Conservation (phyloP, 805 yeast species). For the Kuraishia piskuri region DNA sequence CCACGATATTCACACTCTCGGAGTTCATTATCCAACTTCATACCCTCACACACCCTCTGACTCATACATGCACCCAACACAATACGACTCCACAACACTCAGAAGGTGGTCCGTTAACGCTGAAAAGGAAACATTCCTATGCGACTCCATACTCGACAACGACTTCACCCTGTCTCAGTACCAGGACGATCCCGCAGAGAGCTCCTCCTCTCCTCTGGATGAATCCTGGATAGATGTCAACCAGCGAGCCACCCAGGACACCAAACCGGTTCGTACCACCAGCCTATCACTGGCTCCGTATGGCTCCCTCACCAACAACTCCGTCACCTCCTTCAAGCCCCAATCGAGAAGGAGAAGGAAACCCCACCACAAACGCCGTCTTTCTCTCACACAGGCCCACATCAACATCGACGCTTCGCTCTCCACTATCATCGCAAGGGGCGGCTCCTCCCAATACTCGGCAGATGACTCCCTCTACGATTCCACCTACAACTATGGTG, state of each 20-base stretch:
- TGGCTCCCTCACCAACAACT: neutral
- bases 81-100: neutral
- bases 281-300: neutral
- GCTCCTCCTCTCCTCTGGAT: neutral
- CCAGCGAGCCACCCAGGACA: neutral
- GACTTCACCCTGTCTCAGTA: neutral
- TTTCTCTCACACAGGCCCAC: neutral
- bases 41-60: neutral
- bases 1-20: neutral
- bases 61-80: neutral
- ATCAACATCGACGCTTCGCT: neutral
- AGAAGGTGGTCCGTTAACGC: constrained; percentile 1
- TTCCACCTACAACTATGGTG: neutral
- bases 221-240: neutral
- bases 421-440: neutral
- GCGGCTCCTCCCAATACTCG: neutral
- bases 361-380: neutral
- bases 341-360: neutral
- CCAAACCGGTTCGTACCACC: neutral
- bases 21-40: too few species aligned
- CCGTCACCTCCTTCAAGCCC: neutral
- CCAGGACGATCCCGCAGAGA: neutral
- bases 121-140: neutral
- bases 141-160: neutral
- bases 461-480: neutral